These are phyloP conservation scores for Rhizophora apiculata DNA, from an alignment of 345 rosid genomes.

Conservation along the genomic window DNA sequence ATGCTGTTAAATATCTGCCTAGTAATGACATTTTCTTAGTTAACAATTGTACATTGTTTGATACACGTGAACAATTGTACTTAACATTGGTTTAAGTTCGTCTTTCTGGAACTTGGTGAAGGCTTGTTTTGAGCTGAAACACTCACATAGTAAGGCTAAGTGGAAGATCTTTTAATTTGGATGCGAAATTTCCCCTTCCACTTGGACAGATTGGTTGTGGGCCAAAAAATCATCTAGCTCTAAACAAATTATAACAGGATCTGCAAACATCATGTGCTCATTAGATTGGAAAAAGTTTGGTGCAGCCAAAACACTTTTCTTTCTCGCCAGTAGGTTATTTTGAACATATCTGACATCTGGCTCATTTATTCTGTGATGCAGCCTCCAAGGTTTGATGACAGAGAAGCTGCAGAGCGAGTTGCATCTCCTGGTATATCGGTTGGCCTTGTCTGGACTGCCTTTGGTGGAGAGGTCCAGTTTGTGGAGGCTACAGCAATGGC, in stretches of 20 bases:
- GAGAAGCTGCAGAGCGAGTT: slow-evolving; percentile 94
- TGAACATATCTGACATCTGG: slow-evolving; percentile 7
- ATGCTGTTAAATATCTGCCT: neutral
- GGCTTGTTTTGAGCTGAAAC: neutral
- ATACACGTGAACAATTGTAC: too few species aligned
- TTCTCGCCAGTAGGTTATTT: neutral
- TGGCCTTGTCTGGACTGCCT: slow-evolving; percentile 96
- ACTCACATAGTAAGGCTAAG: neutral
- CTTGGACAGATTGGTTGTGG: too few species aligned
- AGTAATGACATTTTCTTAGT: neutral
- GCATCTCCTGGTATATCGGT: slow-evolving; percentile 88
- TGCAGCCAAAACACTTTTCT: neutral
- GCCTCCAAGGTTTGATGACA: slow-evolving; percentile 95
- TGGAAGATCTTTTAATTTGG: neutral
- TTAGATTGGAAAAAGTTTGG: neutral
- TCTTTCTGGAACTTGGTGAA: neutral
- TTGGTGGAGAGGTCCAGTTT: slow-evolving; percentile 99
- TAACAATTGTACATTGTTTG: too few species aligned
- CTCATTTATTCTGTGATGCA: slow-evolving; percentile 36
- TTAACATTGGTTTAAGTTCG: neutral
- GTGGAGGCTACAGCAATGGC: slow-evolving; percentile 90
- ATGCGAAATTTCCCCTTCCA: too few species aligned
- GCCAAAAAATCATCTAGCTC: neutral
- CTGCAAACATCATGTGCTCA: neutral
- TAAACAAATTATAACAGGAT: neutral